These are phyloP conservation scores for Blastobotrys peoriensis DNA, from an alignment of 805 yeast genomes.

Conservation along the genomic window DNA sequence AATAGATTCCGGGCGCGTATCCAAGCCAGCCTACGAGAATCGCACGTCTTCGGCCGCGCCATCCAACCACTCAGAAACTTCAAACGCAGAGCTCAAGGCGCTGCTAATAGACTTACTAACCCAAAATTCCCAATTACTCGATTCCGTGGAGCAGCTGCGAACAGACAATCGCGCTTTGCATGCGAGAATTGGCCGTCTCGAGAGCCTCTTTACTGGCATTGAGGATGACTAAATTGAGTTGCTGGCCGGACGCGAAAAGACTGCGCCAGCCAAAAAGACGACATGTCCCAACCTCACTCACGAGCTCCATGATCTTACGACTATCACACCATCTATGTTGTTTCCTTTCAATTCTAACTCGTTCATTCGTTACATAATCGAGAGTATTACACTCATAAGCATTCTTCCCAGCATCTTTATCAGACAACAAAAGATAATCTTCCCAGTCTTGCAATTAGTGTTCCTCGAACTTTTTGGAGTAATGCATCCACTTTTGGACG, in stretches of 20 bases:
- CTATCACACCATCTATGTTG: too few species aligned
- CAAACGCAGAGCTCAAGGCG: not conserved
- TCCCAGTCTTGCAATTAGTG: not conserved
- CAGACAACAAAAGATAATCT: not conserved
- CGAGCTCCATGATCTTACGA: too few species aligned
- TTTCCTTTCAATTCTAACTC: not conserved
- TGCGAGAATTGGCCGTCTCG: not conserved
- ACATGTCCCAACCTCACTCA: too few species aligned
- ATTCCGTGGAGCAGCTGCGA: not conserved
- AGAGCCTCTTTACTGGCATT: not conserved
- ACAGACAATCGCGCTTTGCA: not conserved
- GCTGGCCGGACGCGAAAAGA: too few species aligned
- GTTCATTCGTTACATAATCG: not conserved
- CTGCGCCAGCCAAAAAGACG: too few species aligned
- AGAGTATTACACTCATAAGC: not conserved
- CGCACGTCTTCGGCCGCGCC: too few species aligned
- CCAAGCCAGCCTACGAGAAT: too few species aligned
- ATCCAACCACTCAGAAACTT: too few species aligned
- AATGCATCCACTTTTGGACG: not conserved
- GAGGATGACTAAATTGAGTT: too few species aligned
- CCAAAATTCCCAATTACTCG: not conserved
- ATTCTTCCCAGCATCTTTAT: not conserved
- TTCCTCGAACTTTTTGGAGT: not conserved
- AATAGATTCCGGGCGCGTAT: too few species aligned
- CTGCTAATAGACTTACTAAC: not conserved